These are phyloP conservation scores for Epichloe sylvatica DNA, from an alignment of 2,329 filamentous ascomycete genomes.

Conservation along the genomic window DNA sequence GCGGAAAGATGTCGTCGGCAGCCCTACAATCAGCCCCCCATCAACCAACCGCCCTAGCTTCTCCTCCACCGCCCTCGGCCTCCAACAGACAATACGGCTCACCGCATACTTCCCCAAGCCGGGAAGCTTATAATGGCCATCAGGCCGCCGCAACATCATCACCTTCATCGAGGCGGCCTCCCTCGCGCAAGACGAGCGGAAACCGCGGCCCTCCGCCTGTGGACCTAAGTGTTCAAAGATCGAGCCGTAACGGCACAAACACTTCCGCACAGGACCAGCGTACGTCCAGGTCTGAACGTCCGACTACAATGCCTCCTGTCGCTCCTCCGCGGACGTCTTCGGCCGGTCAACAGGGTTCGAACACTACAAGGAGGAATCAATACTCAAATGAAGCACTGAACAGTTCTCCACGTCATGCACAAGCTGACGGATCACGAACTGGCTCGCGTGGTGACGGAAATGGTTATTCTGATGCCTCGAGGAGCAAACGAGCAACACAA, in stretches of 20 bases:
- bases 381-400: slow-evolving; percentile 31
- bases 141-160: slow-evolving; percentile 32
- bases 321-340: slow-evolving; percentile 68
- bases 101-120: slow-evolving; percentile 35
- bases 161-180: slow-evolving; percentile 37
- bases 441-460: slow-evolving; percentile 21
- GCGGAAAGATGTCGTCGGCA: slow-evolving; percentile 35
- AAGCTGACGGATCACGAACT: slow-evolving; percentile 22
- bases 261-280: slow-evolving; percentile 30
- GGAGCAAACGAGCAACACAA: slow-evolving; percentile 17
- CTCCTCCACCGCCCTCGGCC: slow-evolving; percentile 35
- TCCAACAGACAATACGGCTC: slow-evolving; percentile 39
- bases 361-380: slow-evolving; percentile 31
- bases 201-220: slow-evolving; percentile 25
- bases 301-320: slow-evolving; percentile 52
- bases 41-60: slow-evolving; percentile 36
- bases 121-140: slow-evolving; percentile 44
- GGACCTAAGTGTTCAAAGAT: slow-evolving; percentile 30
- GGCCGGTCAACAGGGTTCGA: slow-evolving; percentile 41
- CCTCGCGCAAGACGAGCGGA: slow-evolving; percentile 37
- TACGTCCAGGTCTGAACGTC: slow-evolving; percentile 33
- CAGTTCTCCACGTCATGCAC: slow-evolving; percentile 28
- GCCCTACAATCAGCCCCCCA: slow-evolving; percentile 46
- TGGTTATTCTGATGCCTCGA: slow-evolving; percentile 16
- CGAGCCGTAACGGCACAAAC: slow-evolving; percentile 30